Evolutionary conservation across 1,284 basidiomycete genomes (phyloP).

Genomic region (Ceratobasidium sp.): DNA sequence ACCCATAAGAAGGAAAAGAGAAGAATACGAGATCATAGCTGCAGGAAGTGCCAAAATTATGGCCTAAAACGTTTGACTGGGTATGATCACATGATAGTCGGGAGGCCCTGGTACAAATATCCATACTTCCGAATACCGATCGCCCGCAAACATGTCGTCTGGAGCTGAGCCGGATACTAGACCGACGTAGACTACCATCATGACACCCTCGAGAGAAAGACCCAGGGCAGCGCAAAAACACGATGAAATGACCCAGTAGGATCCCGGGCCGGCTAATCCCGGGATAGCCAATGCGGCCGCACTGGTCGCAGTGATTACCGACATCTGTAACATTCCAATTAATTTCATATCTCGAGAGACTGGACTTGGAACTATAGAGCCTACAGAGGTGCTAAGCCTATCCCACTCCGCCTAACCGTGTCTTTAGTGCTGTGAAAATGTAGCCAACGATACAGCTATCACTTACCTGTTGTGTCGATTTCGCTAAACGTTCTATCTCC

Average conservation of each 20-base stretch:
- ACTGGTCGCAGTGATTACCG: slow-evolving; percentile 29
- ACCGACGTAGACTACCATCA: slow-evolving; percentile 9
- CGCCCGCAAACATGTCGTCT: neutral
- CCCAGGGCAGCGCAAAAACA: slow-evolving; percentile 24
- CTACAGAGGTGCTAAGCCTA: slow-evolving; percentile 20
- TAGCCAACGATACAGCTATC: no score
- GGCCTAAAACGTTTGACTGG: neutral
- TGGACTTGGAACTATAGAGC: neutral
- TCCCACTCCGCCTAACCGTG: slow-evolving; percentile 2
- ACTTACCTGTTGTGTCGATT: neutral
- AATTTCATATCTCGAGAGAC: no score
- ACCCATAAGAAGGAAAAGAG: neutral
- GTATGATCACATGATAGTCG: neutral
- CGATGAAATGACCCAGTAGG: slow-evolving; percentile 15
- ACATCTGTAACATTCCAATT: neutral
- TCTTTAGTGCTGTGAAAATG: no score
- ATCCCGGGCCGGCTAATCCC: slow-evolving; percentile 2
- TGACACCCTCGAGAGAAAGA: slow-evolving; percentile 20
- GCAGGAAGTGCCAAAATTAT: slow-evolving; percentile 13
- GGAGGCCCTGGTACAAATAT: neutral
- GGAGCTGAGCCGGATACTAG: neutral
- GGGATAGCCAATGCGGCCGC: slow-evolving; percentile 19
- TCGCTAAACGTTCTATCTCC: neutral
- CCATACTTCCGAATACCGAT: neutral
- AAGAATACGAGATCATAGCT: slow-evolving; percentile 1